Evolutionary conservation across 441 rosid species (phyloP), one percentile per base, ranked within the genome.

Genomic region (Populus hybrid): DNA sequence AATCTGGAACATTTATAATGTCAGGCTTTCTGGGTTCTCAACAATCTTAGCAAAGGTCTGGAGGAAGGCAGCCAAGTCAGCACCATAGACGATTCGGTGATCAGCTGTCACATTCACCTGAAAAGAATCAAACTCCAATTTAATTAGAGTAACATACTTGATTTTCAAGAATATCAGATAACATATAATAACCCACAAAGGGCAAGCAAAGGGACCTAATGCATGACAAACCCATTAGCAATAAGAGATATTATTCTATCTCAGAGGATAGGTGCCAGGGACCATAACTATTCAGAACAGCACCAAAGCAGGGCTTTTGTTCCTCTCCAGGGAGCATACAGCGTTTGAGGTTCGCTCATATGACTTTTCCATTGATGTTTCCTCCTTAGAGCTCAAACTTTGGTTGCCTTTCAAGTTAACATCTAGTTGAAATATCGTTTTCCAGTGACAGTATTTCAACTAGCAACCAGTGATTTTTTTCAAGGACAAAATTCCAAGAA

Each of bases 21-120:
- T 93, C 79, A 94, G 86, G 84, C 88, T 85, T 69, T 92, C 97
- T 36, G 98, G 97, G 82, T 91, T 89, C 87, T 90, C 92, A 61
- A 96, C 73, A 69, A 96, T 93, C 92, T 92, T 93, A 70, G 98
- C 89, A 75, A 94, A 93, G n/a, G 98, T 93, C 83, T 88, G 91
- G 66, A 96, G 94, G 86, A 93, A 94, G 66, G 96, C 90, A 11
- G 99, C 98, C 87, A 94, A 87, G 88, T 94, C 96, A 75, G 99
- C 98, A 64, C 99, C 98, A 63, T 94, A 93, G 8, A 93, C 73
- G 38, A 94, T 92, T 34, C 95, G 89, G 87, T 94, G 98, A 87
- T 96, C 98, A 12, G 98, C 98, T n/a, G 99, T 94, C 78, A 94
- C 98, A 80, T 96, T 96, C 86, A 96, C 98, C 98, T 96, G 92